A percentile compares a stretch with the other conserved stretches of the same genome.
Conservation (phyloP, 441 rosid genomes). For the Dalechampia spathulata region DNA sequence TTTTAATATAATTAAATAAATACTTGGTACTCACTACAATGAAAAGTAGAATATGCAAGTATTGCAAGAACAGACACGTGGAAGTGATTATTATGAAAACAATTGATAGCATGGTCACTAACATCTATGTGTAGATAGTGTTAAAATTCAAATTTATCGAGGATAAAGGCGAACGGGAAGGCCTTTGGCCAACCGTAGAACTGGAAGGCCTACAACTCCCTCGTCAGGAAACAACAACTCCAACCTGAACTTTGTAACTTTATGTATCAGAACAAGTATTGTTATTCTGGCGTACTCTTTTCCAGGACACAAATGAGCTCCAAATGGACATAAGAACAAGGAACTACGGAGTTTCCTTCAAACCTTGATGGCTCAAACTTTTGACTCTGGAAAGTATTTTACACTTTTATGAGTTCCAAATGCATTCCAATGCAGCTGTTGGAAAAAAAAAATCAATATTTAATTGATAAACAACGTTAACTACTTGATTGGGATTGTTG, state of each 20-base stretch:
- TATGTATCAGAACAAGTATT: conserved; percentile 17
- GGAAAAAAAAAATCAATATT: background rate
- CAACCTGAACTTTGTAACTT: conserved; percentile 32
- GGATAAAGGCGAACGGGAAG: conserved; percentile 11
- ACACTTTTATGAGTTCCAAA: conserved; percentile 31
- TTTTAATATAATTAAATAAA: no score
- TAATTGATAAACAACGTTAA: no score
- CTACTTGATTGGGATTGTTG: no score
- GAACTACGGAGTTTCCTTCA: conserved; percentile 29
- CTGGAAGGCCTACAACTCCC: conserved; percentile 16
- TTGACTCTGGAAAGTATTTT: conserved; percentile 31
- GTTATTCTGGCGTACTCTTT: conserved; percentile 13
- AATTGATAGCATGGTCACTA: no score
- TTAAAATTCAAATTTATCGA: background rate
- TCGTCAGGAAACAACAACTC: conserved; percentile 27
- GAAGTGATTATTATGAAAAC: no score
- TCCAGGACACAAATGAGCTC: conserved; percentile 12
- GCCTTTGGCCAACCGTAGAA: conserved; percentile 15
- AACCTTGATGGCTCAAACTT: conserved; percentile 41
- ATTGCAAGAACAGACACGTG: no score
- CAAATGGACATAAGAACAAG: conserved; percentile 35
- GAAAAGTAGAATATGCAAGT: no score
- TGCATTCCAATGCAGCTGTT: conserved; percentile 37
- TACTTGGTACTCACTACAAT: no score
- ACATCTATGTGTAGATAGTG: no score